Conservation (phyloP, 768 basidiomycete species). For the Crassisporium funariophilum region DNA sequence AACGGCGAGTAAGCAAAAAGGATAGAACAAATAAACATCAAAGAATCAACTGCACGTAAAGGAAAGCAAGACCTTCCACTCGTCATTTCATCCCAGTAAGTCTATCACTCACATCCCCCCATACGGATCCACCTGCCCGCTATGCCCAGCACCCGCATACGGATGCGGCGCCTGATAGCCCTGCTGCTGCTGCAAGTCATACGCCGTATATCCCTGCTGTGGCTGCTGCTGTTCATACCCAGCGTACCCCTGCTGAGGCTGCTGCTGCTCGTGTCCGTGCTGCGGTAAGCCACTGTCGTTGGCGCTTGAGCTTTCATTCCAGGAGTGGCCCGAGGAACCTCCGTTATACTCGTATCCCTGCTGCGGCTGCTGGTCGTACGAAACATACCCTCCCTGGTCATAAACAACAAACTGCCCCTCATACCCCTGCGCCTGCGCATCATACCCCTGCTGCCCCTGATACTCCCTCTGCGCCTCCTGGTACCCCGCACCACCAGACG, state of each 20-base stretch:
- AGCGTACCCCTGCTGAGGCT: conserved; percentile 19
- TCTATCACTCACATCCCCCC: background rate
- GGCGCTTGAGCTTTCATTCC: too few relatives aligned
- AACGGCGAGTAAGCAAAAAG: too few relatives aligned
- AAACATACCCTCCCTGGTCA: conserved; percentile 12
- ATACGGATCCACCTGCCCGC: background rate
- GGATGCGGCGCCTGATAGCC: conserved; percentile 22
- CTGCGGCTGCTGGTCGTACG: conserved; percentile 14
- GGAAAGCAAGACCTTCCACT: background rate
- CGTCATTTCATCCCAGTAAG: background rate
- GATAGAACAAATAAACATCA: too few relatives aligned
- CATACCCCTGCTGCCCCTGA: conserved; percentile 35
- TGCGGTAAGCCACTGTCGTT: too few relatives aligned
- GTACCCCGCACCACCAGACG: conserved; percentile 15
- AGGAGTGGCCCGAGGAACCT: too few relatives aligned
- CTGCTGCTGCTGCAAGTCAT: conserved; percentile 12
- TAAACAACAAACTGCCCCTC: conserved; percentile 23
- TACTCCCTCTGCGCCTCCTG: conserved; percentile 33
- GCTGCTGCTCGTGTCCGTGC: too few relatives aligned
- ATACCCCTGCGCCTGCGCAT: conserved; percentile 22
- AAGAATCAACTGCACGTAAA: background rate
- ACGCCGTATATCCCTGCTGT: conserved; percentile 17
- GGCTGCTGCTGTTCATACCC: conserved; percentile 17
- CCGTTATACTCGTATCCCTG: conserved; percentile 19
- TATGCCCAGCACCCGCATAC: conserved; percentile 15